Conservation (phyloP, 208 protist species). For the Acanthamoeba lenticulata region DNA sequence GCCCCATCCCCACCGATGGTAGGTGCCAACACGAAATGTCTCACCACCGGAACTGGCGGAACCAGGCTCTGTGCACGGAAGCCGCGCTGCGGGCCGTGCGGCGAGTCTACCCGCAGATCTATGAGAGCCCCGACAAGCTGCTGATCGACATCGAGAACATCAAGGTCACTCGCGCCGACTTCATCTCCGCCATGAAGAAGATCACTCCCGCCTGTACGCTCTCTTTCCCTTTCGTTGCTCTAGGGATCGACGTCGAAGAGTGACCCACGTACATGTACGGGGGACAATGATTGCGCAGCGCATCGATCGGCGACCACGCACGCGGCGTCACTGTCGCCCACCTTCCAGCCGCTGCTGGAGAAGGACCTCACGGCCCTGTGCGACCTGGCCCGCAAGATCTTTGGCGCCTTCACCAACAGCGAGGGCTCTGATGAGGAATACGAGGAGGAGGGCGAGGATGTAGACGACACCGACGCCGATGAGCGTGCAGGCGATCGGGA, state of each 20-base stretch:
- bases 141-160: conserved; percentile 56
- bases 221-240: not conserved
- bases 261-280: too few relatives aligned
- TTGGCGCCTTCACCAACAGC: not conserved
- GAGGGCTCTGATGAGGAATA: conserved; percentile 16
- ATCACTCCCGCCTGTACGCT: conserved; percentile 55
- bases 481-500: not conserved
- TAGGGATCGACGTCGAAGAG: too few relatives aligned
- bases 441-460: not conserved
- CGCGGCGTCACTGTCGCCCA: conserved; percentile 15
- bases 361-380: not conserved
- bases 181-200: conserved; percentile 66
- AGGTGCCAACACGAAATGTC: not conserved
- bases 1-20: too few relatives aligned
- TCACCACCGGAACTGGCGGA: not conserved
- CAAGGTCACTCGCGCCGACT: conserved; percentile 41
- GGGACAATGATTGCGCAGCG: too few relatives aligned
- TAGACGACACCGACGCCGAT: not conserved
- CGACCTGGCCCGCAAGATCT: conserved; percentile 37
- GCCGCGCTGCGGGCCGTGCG: conserved; percentile 79
- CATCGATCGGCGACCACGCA: conserved; percentile 9
- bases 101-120: conserved; percentile 74
- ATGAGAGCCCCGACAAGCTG: conserved; percentile 64
- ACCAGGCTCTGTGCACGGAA: conserved; percentile 83
- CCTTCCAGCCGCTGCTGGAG: conserved; percentile 24